A percentile compares a stretch with the other conserved stretches of the same genome.
Conservation (phyloP, 2,329 filamentous ascomycete genomes). For the Cladophialophora psammophila region DNA sequence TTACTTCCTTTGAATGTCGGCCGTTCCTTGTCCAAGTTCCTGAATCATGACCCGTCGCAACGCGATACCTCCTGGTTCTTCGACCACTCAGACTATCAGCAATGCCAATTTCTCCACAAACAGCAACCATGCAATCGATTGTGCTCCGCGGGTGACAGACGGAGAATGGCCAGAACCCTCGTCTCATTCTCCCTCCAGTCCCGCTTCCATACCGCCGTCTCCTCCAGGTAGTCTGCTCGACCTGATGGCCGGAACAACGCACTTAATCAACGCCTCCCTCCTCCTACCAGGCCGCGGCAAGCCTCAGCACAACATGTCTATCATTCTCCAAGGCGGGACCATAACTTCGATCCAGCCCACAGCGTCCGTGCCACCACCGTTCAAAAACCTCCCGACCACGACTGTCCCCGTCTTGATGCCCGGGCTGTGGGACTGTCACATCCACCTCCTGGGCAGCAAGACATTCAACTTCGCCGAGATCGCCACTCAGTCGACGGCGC, state of each 20-base stretch:
- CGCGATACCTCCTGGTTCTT: not conserved
- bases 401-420: conserved; percentile 58
- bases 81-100: not conserved
- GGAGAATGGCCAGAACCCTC: not conserved
- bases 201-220: conserved; percentile 6
- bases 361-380: conserved; percentile 20
- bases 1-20: not conserved
- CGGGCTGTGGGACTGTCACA: conserved; percentile 63
- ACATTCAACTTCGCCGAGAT: conserved; percentile 36
- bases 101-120: not conserved
- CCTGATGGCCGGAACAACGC: conserved; percentile 8
- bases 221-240: not conserved
- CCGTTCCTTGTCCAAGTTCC: not conserved
- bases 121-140: not conserved
- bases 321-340: conserved; percentile 50
- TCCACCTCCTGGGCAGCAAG: conserved; percentile 55
- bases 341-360: conserved; percentile 46
- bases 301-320: conserved; percentile 50
- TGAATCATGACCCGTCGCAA: conserved; percentile 31
- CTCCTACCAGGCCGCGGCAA: conserved; percentile 59
- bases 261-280: conserved; percentile 44
- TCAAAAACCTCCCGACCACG: conserved; percentile 31
- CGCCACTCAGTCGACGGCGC: conserved; percentile 39
- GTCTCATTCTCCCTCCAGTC: not conserved
- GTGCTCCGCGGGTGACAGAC: not conserved